Percentiles rank a stretch among this genome's conserved stretches.
These are phyloP conservation scores for Cucumis hystrix DNA, from an alignment of 306 rosid genomes.

Conservation along the genomic window DNA sequence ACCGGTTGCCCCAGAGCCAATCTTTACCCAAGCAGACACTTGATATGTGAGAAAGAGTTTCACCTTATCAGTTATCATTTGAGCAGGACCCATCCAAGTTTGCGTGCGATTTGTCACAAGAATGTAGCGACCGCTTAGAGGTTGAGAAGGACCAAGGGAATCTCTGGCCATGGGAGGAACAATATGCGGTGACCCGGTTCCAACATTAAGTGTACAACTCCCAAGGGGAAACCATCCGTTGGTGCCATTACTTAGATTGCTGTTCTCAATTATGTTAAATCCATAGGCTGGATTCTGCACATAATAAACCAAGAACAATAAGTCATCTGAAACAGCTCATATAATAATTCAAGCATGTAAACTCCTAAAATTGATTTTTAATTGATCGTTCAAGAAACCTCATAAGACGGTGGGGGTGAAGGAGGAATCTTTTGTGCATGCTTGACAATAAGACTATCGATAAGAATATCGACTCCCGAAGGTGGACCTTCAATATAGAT, in stretches of 20 bases:
- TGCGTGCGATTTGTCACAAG: constrained; percentile 76
- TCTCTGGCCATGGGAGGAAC: constrained; percentile 97
- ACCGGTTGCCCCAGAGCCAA: constrained; percentile 50
- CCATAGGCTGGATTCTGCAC: constrained; percentile 61
- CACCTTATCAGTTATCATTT: constrained; percentile 68
- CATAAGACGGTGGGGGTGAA: constrained; percentile 45
- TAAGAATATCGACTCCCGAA: constrained; percentile 73
- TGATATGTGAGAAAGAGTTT: constrained; percentile 73
- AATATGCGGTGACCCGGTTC: constrained; percentile 65
- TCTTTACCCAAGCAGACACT: constrained; percentile 85
- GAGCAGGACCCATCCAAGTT: constrained; percentile 97
- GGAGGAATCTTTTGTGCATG: constrained; percentile 73
- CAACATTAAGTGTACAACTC: constrained; percentile 58
- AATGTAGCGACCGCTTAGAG: constrained; percentile 56
- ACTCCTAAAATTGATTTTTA: neutral
- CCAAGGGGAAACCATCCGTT: constrained; percentile 87
- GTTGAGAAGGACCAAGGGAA: constrained; percentile 64
- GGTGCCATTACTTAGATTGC: constrained; percentile 51
- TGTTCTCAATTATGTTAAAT: constrained; percentile 66
- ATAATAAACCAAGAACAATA: neutral
- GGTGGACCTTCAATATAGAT: constrained; percentile 92
- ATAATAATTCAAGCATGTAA: neutral
- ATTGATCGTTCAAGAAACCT: constrained; percentile 33
- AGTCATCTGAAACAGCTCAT: neutral
- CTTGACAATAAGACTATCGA: constrained; percentile 58